phyloP scores from a whole-genome alignment of 306 rosid species.

The Pyrus communis region DNA sequence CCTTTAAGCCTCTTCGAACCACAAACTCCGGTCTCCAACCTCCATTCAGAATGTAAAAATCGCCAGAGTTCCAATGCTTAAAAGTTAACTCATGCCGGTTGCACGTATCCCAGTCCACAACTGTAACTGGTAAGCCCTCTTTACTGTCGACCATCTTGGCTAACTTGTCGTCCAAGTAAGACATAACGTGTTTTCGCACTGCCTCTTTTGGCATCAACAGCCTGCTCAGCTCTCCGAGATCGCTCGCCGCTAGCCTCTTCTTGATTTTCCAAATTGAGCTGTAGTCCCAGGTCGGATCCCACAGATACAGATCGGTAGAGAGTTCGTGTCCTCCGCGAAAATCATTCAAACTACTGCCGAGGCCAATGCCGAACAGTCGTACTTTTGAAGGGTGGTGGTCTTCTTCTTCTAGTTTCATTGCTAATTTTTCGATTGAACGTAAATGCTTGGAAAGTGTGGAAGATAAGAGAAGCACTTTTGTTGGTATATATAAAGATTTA shows the following conservation, averaged over 20 bases:
- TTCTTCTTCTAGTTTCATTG: too few relatives aligned
- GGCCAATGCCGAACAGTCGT: too few relatives aligned
- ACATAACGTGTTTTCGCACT: neutral
- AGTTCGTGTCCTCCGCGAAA: too few relatives aligned
- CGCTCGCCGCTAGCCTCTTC: neutral
- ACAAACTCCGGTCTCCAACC: constrained; percentile 35
- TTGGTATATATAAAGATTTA: neutral
- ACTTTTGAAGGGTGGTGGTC: too few relatives aligned
- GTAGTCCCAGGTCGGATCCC: too few relatives aligned
- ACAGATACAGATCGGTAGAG: too few relatives aligned
- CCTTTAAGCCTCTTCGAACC: constrained; percentile 17
- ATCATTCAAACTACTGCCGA: too few relatives aligned
- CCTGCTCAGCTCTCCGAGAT: neutral
- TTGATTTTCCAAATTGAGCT: neutral
- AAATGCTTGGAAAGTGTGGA: neutral
- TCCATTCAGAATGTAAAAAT: constrained; percentile 30
- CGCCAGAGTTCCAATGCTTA: constrained; percentile 28
- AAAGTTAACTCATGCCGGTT: constrained; percentile 21
- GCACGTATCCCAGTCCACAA: constrained; percentile 28
- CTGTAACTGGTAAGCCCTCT: constrained; percentile 6
- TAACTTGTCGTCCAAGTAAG: neutral
- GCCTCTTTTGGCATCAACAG: neutral
- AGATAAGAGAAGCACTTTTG: neutral
- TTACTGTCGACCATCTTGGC: neutral
- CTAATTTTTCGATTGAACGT: too few relatives aligned